These are phyloP conservation scores for Wallacemonas rigidus DNA, from an alignment of 208 protist genomes.

Conservation along the genomic window DNA sequence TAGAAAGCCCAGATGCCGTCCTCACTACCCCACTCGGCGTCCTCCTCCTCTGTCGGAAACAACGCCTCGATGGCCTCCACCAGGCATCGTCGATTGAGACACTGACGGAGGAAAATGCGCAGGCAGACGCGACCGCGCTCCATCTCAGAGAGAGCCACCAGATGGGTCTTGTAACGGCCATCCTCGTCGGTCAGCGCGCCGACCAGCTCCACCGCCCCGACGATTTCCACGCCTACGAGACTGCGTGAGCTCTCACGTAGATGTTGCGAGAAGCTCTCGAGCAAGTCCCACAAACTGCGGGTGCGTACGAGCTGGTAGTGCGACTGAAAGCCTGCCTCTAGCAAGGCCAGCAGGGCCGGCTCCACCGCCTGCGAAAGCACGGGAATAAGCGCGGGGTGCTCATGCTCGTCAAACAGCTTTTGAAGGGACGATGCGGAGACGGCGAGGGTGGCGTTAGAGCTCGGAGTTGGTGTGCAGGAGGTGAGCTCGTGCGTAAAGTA, in stretches of 20 bases:
- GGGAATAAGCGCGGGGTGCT: constrained; percentile 27
- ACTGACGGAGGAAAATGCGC: constrained; percentile 53
- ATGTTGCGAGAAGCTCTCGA: constrained; percentile 28
- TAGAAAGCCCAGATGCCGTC: constrained; percentile 49
- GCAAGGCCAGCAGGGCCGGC: constrained; percentile 30
- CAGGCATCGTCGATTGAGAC: constrained; percentile 50
- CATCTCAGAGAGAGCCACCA: constrained; percentile 33
- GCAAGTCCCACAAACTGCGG: constrained; percentile 39
- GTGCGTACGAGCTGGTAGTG: constrained; percentile 33
- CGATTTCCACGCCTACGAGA: constrained; percentile 32
- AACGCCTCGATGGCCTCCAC: constrained; percentile 32
- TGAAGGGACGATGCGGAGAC: not conserved
- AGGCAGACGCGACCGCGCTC: constrained; percentile 33
- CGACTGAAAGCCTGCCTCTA: constrained; percentile 34
- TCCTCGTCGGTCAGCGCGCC: constrained; percentile 33
- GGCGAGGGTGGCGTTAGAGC: no score
- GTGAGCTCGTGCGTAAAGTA: constrained; percentile 42
- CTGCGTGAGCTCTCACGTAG: constrained; percentile 35
- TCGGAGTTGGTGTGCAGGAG: no score
- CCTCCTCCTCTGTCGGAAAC: constrained; percentile 28
- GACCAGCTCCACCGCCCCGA: constrained; percentile 39
- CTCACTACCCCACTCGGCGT: constrained; percentile 17
- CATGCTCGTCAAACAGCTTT: constrained; percentile 42
- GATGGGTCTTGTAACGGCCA: constrained; percentile 19
- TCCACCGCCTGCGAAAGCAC: constrained; percentile 35